Percentiles rank a stretch among this genome's conserved stretches.
phyloP scores from a whole-genome alignment of 495 filamentous ascomycete species.

The Choiromyces venosus region DNA sequence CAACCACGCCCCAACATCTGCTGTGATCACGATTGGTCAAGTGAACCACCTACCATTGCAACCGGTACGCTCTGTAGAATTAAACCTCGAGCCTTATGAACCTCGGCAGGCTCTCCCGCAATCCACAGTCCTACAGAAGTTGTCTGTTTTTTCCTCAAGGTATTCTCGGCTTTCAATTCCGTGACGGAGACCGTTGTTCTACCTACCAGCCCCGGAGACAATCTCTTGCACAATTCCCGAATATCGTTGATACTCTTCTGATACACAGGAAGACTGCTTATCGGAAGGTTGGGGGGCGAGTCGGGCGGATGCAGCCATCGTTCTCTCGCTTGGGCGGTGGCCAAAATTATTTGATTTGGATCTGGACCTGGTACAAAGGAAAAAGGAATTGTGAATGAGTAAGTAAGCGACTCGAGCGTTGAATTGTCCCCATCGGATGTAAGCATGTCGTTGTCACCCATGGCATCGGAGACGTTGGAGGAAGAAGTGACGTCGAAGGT shows the following conservation, averaged over 20 bases:
- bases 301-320: constrained; percentile 90
- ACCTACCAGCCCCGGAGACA: constrained; percentile 58
- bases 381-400: constrained; percentile 94
- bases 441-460: background rate
- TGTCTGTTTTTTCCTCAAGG: constrained; percentile 29
- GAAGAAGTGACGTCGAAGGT: constrained; percentile 28
- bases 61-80: constrained; percentile 34
- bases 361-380: constrained; percentile 85
- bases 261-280: constrained; percentile 83
- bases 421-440: constrained; percentile 16
- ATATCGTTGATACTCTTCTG: constrained; percentile 72
- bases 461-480: constrained; percentile 6
- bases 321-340: constrained; percentile 70
- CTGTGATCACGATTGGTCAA: constrained; percentile 1
- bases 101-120: constrained; percentile 23
- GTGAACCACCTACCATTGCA: constrained; percentile 33
- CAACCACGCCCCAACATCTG: constrained; percentile 18
- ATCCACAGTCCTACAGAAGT: constrained; percentile 37
- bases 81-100: constrained; percentile 26
- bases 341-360: constrained; percentile 83
- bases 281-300: constrained; percentile 63
- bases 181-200: constrained; percentile 76
- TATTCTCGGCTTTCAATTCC: constrained; percentile 52
- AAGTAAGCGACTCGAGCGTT: constrained; percentile 45
- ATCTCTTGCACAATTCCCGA: constrained; percentile 67